Evolutionary conservation across 2,329 filamentous ascomycete genomes (phyloP), one percentile per base, ranked within the genome.

Genomic region (Plectosphaerella cucumerina): DNA sequence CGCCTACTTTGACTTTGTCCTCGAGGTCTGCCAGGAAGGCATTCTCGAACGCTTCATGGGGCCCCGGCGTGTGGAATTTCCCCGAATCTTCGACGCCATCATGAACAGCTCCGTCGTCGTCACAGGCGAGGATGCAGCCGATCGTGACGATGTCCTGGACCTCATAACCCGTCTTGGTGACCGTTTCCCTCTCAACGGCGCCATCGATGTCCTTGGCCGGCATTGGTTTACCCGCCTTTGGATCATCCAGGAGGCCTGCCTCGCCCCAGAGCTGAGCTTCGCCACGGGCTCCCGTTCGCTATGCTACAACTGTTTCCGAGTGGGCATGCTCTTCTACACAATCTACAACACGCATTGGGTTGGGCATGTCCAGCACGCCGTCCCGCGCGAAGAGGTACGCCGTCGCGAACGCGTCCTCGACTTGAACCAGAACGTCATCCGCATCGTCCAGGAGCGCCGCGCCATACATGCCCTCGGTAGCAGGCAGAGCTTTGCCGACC

Each of bases 191-290:
- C 37, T 66, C 1, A 49, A 56, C 3, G 62, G 60, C 6, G 52
- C 60, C n/a, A 45, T 52, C 1, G 64, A 65, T 22, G 53, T 68
- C 2, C 54, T 69, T 23, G 49, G 56, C 12, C 57, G 65, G 4
- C 8, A 50, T 1, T 69, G 66, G 66, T 62, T 64, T 50, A 56
- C 49, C 20, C 65, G 67, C 5, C 53, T 69, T 1, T 70, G 67
- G 68, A 62, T 59, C 3, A 63, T 70, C 6, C 67, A 69, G 53
- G 67, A 69, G 43, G 60, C 60, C 2, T 56, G 52, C 48, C 35
- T 58, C n/a, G 51, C 55, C 8, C 20, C 39, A 6, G 33, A 48
- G 3, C 37, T 58, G 12, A 48, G 33, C 4, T 56, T 60, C 18
- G 31, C 51, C 31, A 58, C 53, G 20, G 58, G 56, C 3, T 39